A percentile compares a stretch with the other conserved stretches of the same genome.
phyloP scores from a whole-genome alignment of 176 grass and related monocot genomes.

The Bothriochloa decipiens region DNA sequence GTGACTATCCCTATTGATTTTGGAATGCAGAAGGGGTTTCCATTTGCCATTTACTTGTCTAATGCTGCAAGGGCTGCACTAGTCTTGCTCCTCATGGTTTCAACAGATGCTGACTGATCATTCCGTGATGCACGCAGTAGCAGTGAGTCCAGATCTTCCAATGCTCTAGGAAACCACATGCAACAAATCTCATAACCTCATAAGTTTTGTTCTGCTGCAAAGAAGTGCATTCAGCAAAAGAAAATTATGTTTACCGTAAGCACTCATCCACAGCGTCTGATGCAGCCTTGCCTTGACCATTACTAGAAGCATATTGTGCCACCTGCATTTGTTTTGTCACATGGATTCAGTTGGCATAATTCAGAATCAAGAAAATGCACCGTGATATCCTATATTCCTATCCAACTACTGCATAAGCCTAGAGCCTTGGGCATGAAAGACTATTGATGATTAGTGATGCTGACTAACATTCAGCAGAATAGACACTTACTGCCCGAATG shows the following conservation, averaged over 20 bases:
- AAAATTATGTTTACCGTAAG: conserved; percentile 54
- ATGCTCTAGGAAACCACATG: conserved; percentile 57
- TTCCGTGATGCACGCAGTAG: conserved; percentile 76
- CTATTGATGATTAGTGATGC: background rate
- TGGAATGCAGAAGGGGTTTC: background rate
- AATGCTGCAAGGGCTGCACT: conserved; percentile 68
- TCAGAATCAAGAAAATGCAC: conserved; percentile 5
- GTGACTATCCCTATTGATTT: conserved; percentile 1
- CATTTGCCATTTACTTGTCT: conserved; percentile 65
- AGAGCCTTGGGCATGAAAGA: background rate
- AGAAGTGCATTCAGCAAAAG: background rate
- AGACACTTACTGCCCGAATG: conserved; percentile 81
- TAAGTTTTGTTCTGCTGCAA: background rate
- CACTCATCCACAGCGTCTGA: conserved; percentile 89
- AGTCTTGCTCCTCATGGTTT: conserved; percentile 87
- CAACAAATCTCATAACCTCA: background rate
- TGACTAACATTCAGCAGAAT: background rate
- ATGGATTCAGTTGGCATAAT: conserved; percentile 6
- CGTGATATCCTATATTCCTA: background rate
- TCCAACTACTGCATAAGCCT: background rate
- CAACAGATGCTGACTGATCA: conserved; percentile 64
- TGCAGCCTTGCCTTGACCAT: conserved; percentile 83
- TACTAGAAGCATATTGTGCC: conserved; percentile 84
- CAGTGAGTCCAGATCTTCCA: conserved; percentile 89
- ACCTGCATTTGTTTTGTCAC: conserved; percentile 49